Conservation (phyloP, 805 yeast genomes). For the Candida awuae region DNA sequence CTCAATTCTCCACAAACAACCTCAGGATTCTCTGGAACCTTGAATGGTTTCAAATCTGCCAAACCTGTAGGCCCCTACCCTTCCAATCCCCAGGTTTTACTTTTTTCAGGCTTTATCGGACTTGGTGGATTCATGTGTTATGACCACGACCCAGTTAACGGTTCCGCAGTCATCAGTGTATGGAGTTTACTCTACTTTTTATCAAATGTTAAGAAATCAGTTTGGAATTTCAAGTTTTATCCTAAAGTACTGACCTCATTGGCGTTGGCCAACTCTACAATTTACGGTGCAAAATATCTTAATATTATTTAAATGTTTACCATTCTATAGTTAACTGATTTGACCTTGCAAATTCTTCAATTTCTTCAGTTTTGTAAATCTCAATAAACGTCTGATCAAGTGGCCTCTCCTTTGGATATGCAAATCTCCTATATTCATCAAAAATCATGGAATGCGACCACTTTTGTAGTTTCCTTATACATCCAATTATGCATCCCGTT, state of each 20-base stretch:
- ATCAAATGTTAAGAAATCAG: slow-evolving; percentile 57
- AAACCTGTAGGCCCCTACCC: slow-evolving; percentile 21
- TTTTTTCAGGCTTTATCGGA: slow-evolving; percentile 56
- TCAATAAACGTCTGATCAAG: slow-evolving; percentile 95
- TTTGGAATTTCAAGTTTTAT: slow-evolving; percentile 48
- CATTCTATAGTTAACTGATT: slow-evolving; percentile 59
- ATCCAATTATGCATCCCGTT: slow-evolving; percentile 94
- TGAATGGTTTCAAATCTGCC: not conserved
- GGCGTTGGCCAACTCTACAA: slow-evolving; percentile 52
- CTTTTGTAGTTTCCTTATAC: slow-evolving; percentile 76
- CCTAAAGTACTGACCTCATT: slow-evolving; percentile 52
- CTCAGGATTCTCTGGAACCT: not conserved
- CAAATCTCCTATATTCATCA: slow-evolving; percentile 91
- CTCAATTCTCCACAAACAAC: slow-evolving; percentile 12
- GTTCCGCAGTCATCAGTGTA: slow-evolving; percentile 72
- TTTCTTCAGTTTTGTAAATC: slow-evolving; percentile 63
- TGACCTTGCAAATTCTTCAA: slow-evolving; percentile 45
- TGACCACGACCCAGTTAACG: slow-evolving; percentile 72
- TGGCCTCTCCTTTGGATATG: slow-evolving; percentile 91
- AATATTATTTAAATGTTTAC: slow-evolving; percentile 27
- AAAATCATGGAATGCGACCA: slow-evolving; percentile 94
- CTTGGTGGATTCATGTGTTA: slow-evolving; percentile 66
- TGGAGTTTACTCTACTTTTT: slow-evolving; percentile 73
- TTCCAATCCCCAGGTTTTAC: slow-evolving; percentile 22
- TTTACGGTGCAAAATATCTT: slow-evolving; percentile 52